Base-by-base conservation (phyloP, 2,329 filamentous ascomycete genomes). In the Penicillium paneum region DNA sequence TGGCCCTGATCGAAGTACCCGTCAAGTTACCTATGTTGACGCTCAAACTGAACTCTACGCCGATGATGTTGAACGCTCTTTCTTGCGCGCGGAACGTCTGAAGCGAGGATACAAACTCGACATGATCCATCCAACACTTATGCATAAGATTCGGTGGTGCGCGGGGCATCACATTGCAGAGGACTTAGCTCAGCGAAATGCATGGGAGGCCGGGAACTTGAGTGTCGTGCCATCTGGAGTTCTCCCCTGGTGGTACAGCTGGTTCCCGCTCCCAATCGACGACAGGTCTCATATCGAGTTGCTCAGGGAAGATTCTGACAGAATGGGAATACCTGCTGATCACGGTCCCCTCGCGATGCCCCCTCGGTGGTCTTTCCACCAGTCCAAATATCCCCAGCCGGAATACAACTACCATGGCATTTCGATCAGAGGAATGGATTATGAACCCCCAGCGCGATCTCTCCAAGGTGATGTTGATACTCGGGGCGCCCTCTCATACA, bases 391-490 rank as follows among this genome's bases (percentile, higher is more conserved):
- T 41, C 46, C 61, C 45, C 54, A 59, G 29, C 32, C 54, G 8
- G 24, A 32, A 40, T 26, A 34, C 35, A 28, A 50, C 35, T 45
- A 60, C 47, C 26, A 51, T 41, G 34, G 65, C 36, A 29, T 49
- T 5, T 7, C 17, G n/a, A 28, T 53, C 7, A 21, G 15, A n/a
- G 50, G 50, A 17, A 15, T 53, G 8, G 24, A 39, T 31, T 32
- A 41, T n/a, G 43, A 19, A 50, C 44, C 43, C 54, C 50, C 44
- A 49, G 46, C 46, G 29, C 44, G 17, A 47, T 43, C 8, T 44
- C 56, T 24, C 56, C 67, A 56, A 11, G 64, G 67, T 12, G 78
- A 79, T 62, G 66, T 77, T 15, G 77, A 78, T 49, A 81, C 80
- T 78, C 75, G 74, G 56, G 77, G 80, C 57, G 66, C 38, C 2